Evolutionary conservation across 2,329 filamentous ascomycete genomes (phyloP), one percentile per base, ranked within the genome.

Genomic region (Colletotrichum costaricense): DNA sequence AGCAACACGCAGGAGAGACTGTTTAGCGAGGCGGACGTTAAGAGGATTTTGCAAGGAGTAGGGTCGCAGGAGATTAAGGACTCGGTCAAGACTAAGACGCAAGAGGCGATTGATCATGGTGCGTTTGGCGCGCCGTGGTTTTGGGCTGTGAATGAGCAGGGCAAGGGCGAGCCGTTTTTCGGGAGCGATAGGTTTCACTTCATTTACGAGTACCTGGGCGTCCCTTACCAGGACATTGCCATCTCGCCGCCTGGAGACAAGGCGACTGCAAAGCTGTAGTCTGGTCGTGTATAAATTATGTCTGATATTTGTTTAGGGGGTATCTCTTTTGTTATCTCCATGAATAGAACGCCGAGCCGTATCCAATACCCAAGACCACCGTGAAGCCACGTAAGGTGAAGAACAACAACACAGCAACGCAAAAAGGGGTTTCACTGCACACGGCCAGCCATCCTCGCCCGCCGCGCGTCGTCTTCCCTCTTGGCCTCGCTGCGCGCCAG

Each of bases 71-170:
- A 88, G 75, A 79, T 84, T 76, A 87, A 83, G 80, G 79, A 80
- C 11, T 76, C 75, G 35, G 82, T 94, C 33, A 87, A 88, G 72
- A 84, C 82, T 5, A 87, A 87, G 56, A 95, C 93, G 22, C 86
- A 89, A 72, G 86, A 87, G 75, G 92, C 89, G 0, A 80, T 94
- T 19, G 88, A 89, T 49, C 84, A 84, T 63, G 94, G 93, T 0
- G 94, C 93, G 0, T 96, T 94, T 81, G 94, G 94, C 0, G 90
- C 91, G 63, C 94, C 94, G 1, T 96, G 94, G 93, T 86, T 94
- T 73, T 92, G 91, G 88, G 93, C 91, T 3, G 87, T 85, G 22
- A 90, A 93, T 76, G 80, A 78, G 2, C 80, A 87, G 74, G 92
- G 92, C 0, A 81, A 86, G 69, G 86, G 86, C 62, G 91, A 93